These are phyloP conservation scores for Solanum bulbocastanum DNA, from an alignment of 257 asterid species.

Conservation along the genomic window DNA sequence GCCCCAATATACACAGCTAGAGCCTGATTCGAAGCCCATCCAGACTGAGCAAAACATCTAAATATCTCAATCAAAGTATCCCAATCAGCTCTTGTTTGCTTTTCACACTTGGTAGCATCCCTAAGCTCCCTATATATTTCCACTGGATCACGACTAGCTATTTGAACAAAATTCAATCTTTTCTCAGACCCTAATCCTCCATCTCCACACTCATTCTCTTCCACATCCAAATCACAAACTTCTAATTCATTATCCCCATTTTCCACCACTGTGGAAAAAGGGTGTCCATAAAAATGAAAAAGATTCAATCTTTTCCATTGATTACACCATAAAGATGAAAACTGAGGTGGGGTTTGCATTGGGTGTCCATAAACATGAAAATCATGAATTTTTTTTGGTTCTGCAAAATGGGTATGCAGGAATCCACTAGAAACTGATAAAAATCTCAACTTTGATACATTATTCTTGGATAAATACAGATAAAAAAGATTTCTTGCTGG, in stretches of 20 bases:
- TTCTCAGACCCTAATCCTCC: constrained; percentile 8
- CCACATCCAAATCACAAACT: constrained; percentile 11
- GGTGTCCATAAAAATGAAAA: constrained; percentile 11
- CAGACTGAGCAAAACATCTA: constrained; percentile 44
- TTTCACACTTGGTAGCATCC: constrained; percentile 13
- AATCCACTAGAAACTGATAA: constrained; percentile 14
- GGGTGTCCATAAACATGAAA: constrained; percentile 5
- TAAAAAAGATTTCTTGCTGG: constrained; percentile 33
- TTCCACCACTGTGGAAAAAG: constrained; percentile 27
- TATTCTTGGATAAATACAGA: constrained; percentile 27
- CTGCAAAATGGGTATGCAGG: constrained; percentile 11
- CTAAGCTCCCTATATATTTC: constrained; percentile 57
- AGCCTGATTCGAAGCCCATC: constrained; percentile 87
- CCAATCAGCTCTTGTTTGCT: constrained; percentile 34
- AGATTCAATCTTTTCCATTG: constrained; percentile 4
- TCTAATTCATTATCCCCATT: neutral
- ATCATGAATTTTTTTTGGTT: constrained; percentile 13
- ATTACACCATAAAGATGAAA: constrained; percentile 1
- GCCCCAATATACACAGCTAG: constrained; percentile 77
- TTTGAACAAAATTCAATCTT: constrained; percentile 16
- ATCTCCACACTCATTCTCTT: constrained; percentile 4
- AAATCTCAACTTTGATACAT: constrained; percentile 13
- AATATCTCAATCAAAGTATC: constrained; percentile 44
- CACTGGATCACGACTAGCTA: constrained; percentile 42
- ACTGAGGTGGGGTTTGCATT: constrained; percentile 1